Evolutionary conservation across 1,139 yeast genomes (phyloP).

Genomic region (Pichia sp.): DNA sequence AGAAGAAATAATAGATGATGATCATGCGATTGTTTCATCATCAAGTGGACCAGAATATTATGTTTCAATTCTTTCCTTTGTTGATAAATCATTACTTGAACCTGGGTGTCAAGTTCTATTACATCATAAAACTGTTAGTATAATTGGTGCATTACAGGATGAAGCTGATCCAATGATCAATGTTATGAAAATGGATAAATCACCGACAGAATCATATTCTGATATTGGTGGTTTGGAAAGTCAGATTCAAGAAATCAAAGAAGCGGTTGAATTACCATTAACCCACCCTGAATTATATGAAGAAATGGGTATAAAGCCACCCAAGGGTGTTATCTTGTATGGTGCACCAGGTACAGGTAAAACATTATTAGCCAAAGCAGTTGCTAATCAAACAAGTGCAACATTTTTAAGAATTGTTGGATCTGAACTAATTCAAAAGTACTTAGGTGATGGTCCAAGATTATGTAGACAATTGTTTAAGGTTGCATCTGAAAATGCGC

Average conservation of each 20-base stretch:
- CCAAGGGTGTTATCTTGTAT: constrained; percentile 95
- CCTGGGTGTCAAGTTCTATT: constrained; percentile 97
- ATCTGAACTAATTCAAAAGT: constrained; percentile 92
- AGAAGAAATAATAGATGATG: constrained; percentile 96
- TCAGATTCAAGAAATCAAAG: constrained; percentile 97
- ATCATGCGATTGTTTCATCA: constrained; percentile 95
- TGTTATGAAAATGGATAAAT: constrained; percentile 92
- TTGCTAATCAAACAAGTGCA: constrained; percentile 96
- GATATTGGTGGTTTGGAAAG: constrained; percentile 96
- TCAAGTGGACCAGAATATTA: constrained; percentile 97
- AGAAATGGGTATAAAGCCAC: constrained; percentile 99
- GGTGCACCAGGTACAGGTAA: constrained; percentile 99
- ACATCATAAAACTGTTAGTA: constrained; percentile 91
- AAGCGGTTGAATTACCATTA: constrained; percentile 93
- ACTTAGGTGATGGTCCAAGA: constrained; percentile 97
- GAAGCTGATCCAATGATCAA: constrained; percentile 98
- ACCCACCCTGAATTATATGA: constrained; percentile 97
- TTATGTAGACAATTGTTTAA: constrained; percentile 91
- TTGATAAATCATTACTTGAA: constrained; percentile 90
- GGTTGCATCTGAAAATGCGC: constrained; percentile 95
- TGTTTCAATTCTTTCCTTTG: constrained; percentile 94
- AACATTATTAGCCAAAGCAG: constrained; percentile 94
- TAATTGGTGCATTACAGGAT: constrained; percentile 93
- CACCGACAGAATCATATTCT: constrained; percentile 94
- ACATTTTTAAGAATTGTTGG: constrained; percentile 96